Conservation (phyloP, 2,329 filamentous ascomycete species). For the Colletotrichum sp. region DNA sequence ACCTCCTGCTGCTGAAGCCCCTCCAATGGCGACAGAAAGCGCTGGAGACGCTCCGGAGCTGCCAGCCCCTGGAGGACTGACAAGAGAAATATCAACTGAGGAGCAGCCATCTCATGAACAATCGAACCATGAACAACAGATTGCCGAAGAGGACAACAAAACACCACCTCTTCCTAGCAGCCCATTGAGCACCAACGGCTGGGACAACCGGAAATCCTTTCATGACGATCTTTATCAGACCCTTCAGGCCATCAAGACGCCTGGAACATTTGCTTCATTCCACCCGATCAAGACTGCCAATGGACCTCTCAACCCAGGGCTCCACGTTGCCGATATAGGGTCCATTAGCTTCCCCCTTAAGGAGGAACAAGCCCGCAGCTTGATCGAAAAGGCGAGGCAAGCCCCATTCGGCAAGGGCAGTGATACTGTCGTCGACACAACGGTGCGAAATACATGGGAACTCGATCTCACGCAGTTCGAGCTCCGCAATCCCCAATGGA, state of each 20-base stretch:
- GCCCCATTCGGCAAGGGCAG: constrained; percentile 42
- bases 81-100: background rate
- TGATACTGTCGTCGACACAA: constrained; percentile 42
- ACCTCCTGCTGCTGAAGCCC: background rate
- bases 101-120: background rate
- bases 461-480: constrained; percentile 42
- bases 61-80: background rate
- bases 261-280: constrained; percentile 23
- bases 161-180: background rate
- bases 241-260: constrained; percentile 9
- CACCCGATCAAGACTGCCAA: background rate
- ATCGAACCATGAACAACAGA: no score
- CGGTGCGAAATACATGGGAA: constrained; percentile 48
- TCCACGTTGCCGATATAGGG: constrained; percentile 23
- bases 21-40: background rate
- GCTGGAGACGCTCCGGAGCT: background rate
- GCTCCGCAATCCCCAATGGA: constrained; percentile 39
- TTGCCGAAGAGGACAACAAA: background rate
- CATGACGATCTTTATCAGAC: constrained; percentile 10
- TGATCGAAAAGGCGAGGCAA: constrained; percentile 31
- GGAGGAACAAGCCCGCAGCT: constrained; percentile 24
- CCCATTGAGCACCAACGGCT: background rate
- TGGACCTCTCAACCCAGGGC: background rate
- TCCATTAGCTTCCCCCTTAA: constrained; percentile 28
- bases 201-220: background rate